Evolutionary conservation across 352 stramenopile species (phyloP), one percentile per base, ranked within the genome.

Genomic region (Globisporangium carolinianum): DNA sequence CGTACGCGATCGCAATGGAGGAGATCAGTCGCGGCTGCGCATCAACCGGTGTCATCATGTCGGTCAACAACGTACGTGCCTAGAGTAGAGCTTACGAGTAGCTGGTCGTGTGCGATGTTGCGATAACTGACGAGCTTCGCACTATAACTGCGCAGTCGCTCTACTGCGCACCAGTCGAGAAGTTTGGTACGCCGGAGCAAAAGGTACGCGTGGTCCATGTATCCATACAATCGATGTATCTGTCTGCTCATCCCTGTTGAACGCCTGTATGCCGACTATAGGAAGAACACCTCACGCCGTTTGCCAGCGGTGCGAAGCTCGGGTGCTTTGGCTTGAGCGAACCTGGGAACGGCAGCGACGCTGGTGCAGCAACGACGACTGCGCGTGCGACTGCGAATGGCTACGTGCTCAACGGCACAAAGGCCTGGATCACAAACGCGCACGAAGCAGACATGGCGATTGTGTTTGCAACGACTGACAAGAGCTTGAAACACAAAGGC

Each of bases 391-490:
- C 83, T 9, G 83, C 92, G 71, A 87, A 76, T 41, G 86, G 95
- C 58, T 99, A 94, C 74, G 86, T 98, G 53, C 76, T 99, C 14
- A 98, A 98, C 76, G 96, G 95, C 48, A 98, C 93, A 47, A 99
- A 99, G 71, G 93, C 93, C 45, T 98, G 94, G 94, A 98, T 98
- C 73, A 98, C 91, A 8, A 98, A 98, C 76, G 92, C 94, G 6
- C 86, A 97, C 58, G 94, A 98, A 60, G 83, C 91, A 17, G 83
- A 91, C 63, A 85, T 94, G 37, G 89, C 94, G 11, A 92, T 99
- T 56, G 92, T 99, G 47, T 99, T 98, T 76, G 96, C 96, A 35
- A 99, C 96, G 36, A 99, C 96, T 2, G 94, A 99, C 76, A 98
- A 98, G 72, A 91, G 80, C 36, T 74, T 90, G 48, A 96, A 91